A percentile compares a stretch with the other conserved stretches of the same genome.
These are phyloP conservation scores for Ilyonectria mors-panacis DNA, from an alignment of 2,329 filamentous ascomycete species.

Conservation along the genomic window DNA sequence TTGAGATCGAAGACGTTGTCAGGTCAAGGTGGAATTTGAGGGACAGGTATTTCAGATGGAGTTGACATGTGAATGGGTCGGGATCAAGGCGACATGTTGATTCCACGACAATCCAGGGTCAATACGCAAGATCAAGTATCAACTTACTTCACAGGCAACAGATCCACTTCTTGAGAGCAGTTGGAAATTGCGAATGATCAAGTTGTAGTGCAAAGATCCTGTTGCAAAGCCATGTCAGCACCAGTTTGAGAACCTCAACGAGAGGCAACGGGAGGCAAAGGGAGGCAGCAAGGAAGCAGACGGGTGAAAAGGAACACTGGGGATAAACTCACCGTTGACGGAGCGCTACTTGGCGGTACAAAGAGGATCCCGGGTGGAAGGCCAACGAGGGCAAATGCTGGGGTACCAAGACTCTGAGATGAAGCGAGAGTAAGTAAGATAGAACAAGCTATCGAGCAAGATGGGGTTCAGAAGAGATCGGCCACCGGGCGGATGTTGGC, in stretches of 20 bases:
- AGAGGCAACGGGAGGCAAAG: neutral
- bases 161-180: conserved; percentile 49
- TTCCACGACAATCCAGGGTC: neutral
- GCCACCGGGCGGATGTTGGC: conserved; percentile 46
- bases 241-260: neutral
- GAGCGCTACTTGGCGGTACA: conserved; percentile 49
- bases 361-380: conserved; percentile 47
- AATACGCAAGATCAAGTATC: neutral
- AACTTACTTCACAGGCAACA: conserved; percentile 53
- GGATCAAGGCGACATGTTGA: neutral
- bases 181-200: conserved; percentile 51
- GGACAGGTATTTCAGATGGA: neutral
- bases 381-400: conserved; percentile 59
- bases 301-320: neutral
- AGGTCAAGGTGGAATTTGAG: neutral
- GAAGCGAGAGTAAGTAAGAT: conserved; percentile 73
- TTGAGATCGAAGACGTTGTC: neutral
- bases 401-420: conserved; percentile 66
- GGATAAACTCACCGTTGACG: conserved; percentile 47
- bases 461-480: conserved; percentile 58
- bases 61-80: neutral
- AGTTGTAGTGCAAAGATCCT: conserved; percentile 50
- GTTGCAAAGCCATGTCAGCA: conserved; percentile 4
- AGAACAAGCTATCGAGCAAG: conserved; percentile 73
- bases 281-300: neutral